Conservation (phyloP, 768 basidiomycete genomes). For the Tricholoma flavovirens region DNA sequence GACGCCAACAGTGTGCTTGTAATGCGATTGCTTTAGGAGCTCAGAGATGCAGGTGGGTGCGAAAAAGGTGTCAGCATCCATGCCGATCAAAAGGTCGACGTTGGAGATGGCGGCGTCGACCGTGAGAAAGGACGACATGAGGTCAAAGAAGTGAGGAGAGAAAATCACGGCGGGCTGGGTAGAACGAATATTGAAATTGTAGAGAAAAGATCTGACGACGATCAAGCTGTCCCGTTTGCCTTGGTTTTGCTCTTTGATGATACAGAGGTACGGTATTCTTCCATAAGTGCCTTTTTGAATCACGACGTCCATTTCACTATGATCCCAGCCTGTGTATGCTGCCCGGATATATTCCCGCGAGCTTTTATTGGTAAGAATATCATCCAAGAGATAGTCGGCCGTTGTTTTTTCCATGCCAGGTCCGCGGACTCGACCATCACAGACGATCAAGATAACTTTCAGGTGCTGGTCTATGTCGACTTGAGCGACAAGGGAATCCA, state of each 20-base stretch:
- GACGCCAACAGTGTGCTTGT: not conserved
- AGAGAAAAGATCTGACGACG: not conserved
- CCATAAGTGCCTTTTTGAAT: not conserved
- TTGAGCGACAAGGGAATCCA: not conserved
- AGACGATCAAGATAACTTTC: not conserved
- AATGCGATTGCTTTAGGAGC: not conserved
- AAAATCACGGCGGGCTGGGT: not conserved
- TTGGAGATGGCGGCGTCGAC: not conserved
- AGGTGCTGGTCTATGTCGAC: not conserved
- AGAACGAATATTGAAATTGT: not conserved
- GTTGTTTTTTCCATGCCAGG: not conserved
- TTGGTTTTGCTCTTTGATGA: too few relatives aligned
- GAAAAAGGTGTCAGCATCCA: not conserved
- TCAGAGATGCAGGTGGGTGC: not conserved
- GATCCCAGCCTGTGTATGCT: not conserved
- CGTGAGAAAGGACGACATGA: not conserved
- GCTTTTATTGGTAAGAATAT: not conserved
- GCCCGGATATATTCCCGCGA: not conserved
- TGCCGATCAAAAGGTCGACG: not conserved
- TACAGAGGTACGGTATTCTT: too few relatives aligned
- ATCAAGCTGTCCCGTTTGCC: not conserved
- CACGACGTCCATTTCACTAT: not conserved
- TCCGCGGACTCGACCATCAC: not conserved
- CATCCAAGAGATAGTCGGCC: not conserved
- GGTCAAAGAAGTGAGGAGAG: not conserved